A percentile compares a stretch with the other conserved stretches of the same genome.
Conservation (phyloP, 2,329 filamentous ascomycete genomes). For the Penicillium sp. region DNA sequence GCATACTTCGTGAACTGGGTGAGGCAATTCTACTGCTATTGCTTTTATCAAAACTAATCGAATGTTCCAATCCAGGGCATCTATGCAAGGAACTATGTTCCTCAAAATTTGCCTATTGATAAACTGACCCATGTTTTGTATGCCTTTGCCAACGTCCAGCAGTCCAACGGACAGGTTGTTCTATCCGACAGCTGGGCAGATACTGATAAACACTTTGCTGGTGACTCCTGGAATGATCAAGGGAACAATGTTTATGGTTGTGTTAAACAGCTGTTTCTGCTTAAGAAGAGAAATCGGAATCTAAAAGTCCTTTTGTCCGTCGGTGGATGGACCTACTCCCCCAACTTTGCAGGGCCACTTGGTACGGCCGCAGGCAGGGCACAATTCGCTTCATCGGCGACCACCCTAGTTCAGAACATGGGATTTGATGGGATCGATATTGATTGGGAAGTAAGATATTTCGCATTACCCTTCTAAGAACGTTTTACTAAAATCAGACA, state of each 20-base stretch:
- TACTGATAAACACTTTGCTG: constrained; percentile 65
- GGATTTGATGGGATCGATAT: constrained; percentile 62
- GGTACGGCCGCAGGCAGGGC: constrained; percentile 61
- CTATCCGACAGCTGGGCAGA: constrained; percentile 70
- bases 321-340: constrained; percentile 75
- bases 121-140: constrained; percentile 88
- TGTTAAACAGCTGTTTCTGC: constrained; percentile 71
- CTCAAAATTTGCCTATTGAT: constrained; percentile 75
- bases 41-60: not conserved
- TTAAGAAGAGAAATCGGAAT: constrained; percentile 73
- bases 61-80: constrained; percentile 59
- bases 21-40: not conserved
- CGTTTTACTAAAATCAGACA: not conserved
- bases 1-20: constrained; percentile 51
- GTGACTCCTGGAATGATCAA: constrained; percentile 65
- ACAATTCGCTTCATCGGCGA: constrained; percentile 68
- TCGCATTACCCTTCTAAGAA: not conserved
- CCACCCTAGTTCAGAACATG: constrained; percentile 73
- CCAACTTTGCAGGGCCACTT: constrained; percentile 72
- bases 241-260: constrained; percentile 76
- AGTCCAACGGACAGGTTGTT: constrained; percentile 71
- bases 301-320: constrained; percentile 80
- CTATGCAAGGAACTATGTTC: constrained; percentile 78
- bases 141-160: constrained; percentile 81
- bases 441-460: constrained; percentile 41